Evolutionary conservation across 2,329 filamentous ascomycete species (phyloP), one percentile per base, ranked within the genome.

Genomic region (Aspergillus pseudoglaucus): DNA sequence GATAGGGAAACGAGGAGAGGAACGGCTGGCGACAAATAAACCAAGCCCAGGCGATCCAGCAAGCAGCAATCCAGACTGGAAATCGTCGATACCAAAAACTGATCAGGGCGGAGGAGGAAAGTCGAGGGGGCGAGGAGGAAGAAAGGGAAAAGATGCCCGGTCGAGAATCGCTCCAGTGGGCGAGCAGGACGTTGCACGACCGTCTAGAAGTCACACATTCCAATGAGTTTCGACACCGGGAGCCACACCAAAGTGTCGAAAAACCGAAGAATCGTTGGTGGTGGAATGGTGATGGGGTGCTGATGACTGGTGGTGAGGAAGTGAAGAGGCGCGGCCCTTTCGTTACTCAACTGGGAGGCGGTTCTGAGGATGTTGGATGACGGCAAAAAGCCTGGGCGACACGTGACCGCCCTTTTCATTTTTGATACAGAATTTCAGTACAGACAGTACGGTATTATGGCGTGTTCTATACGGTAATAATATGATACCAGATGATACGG

Each of bases 131-230:
- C 25, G 25, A 30, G 53, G 47, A 38, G 52, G 49, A 49, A 39
- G 37, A 15, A 20, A 39, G 37, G 37, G 17, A 39, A 20, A 39
- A 20, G 37, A 39, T 18, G 37, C 17, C 60, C 56, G 54, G 59
- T 58, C 57, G 57, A 62, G 59, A 56, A 55, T 60, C 59, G 63
- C 63, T 66, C 61, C 60, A 56, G 57, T 59, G 55, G 58, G 56
- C 60, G 59, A 63, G 55, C 57, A 62, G 52, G 56, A 64, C 59
- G 58, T 61, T 63, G 54, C 53, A 60, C 60, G 56, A 58, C 52
- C 60, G 53, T 50, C 53, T 59, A 64, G 49, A 59, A 57, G 58
- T 56, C 63, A 59, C 61, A 56, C 63, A 66, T 65, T 63, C 59
- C 63, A 66, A 52, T 48, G 37, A 50, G 47, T 20, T 39, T 47